These are phyloP conservation scores for sorghum (Sorghum bicolor) DNA, from an alignment of 176 grass and related monocot genomes.

Conservation along the genomic window DNA sequence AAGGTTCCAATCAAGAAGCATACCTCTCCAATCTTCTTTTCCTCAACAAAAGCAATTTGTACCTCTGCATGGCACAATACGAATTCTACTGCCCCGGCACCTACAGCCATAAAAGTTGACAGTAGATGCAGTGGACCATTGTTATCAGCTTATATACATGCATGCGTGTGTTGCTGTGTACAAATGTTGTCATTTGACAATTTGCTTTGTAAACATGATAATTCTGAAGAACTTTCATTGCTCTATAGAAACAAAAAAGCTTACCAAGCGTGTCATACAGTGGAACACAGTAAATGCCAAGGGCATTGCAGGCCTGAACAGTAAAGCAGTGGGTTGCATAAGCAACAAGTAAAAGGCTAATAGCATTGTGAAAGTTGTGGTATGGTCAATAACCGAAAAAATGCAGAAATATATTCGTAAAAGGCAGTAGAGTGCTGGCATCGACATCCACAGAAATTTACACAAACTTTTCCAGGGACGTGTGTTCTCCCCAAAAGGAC, in stretches of 20 bases:
- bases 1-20: slow-evolving; percentile 7
- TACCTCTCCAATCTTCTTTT: slow-evolving; percentile 96
- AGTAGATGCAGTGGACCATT: not conserved
- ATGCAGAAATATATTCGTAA: not conserved
- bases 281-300: slow-evolving; percentile 91
- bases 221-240: not conserved
- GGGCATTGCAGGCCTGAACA: slow-evolving; percentile 84
- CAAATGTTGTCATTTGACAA: slow-evolving; percentile 4
- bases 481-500: not conserved
- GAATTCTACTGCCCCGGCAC: slow-evolving; percentile 85
- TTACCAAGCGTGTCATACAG: slow-evolving; percentile 96
- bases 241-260: slow-evolving; percentile 12
- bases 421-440: not conserved
- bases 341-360: not conserved
- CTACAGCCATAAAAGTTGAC: slow-evolving; percentile 41
- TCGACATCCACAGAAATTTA: not conserved
- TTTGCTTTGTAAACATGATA: slow-evolving; percentile 12
- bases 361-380: not conserved
- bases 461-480: not conserved
- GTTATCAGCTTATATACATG: not conserved
- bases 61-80: slow-evolving; percentile 92
- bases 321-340: slow-evolving; percentile 17
- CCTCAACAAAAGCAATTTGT: slow-evolving; percentile 86
- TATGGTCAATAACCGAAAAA: not conserved
- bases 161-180: not conserved